phyloP scores from a whole-genome alignment of 2,329 filamentous ascomycete species.

The Zymoseptoria tritici region DNA sequence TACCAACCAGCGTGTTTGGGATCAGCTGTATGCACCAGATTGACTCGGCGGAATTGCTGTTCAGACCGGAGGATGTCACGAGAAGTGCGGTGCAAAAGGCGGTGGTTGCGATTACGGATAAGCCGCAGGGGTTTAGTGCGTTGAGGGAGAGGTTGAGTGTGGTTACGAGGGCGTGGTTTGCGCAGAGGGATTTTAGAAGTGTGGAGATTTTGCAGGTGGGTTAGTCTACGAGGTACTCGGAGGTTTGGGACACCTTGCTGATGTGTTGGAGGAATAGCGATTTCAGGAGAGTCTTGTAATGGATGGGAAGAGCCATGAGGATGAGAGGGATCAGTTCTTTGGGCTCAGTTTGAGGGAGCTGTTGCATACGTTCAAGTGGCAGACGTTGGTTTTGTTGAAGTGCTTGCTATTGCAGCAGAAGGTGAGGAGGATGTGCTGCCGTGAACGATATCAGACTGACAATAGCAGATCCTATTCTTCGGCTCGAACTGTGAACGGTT shows the following conservation, averaged over 20 bases:
- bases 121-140: constrained; percentile 82
- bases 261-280: constrained; percentile 41
- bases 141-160: constrained; percentile 82
- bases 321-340: constrained; percentile 77
- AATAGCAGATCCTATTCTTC: constrained; percentile 88
- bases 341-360: constrained; percentile 64
- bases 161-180: constrained; percentile 94
- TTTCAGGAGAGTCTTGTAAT: constrained; percentile 80
- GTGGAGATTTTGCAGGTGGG: constrained; percentile 69
- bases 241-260: constrained; percentile 7
- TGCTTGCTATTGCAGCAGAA: constrained; percentile 90
- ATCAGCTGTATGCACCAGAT: constrained; percentile 93
- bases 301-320: constrained; percentile 54
- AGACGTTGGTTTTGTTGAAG: constrained; percentile 90
- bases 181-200: constrained; percentile 87
- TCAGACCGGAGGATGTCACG: constrained; percentile 83
- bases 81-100: constrained; percentile 96
- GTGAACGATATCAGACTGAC: constrained; percentile 6
- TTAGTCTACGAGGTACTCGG: constrained; percentile 3
- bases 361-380: constrained; percentile 88
- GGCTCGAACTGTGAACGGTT: constrained; percentile 90
- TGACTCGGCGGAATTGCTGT: constrained; percentile 67
- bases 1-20: constrained; percentile 63
- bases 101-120: constrained; percentile 89
- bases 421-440: constrained; percentile 63